A percentile compares a stretch with the other conserved stretches of the same genome.
phyloP scores from a whole-genome alignment of 2,329 filamentous ascomycete species.

The Phaeosphaeria sp. region DNA sequence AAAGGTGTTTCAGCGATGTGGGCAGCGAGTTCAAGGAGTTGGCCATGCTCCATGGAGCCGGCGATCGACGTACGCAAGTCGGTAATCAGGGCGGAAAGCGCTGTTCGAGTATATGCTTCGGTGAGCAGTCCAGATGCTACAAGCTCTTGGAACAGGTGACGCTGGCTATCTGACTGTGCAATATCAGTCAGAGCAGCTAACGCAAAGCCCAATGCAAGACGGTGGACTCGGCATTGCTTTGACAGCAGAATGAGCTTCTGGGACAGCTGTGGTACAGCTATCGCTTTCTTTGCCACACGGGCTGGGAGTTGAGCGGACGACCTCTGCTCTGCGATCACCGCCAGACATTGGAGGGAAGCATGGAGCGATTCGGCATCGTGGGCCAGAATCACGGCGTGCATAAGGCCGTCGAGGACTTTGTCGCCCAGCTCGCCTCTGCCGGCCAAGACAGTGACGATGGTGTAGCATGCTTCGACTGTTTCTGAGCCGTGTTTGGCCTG shows the following conservation, averaged over 20 bases:
- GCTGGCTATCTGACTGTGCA: conserved; percentile 25
- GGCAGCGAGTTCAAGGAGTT: conserved; percentile 40
- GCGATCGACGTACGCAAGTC: conserved; percentile 47
- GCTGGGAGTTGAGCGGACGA: conserved; percentile 72
- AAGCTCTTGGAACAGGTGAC: conserved; percentile 63
- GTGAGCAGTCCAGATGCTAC: conserved; percentile 66
- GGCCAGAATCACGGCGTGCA: conserved; percentile 83
- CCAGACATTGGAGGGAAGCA: conserved; percentile 78
- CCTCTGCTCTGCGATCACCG: conserved; percentile 81
- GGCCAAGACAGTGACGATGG: conserved; percentile 85
- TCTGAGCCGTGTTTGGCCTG: conserved; percentile 77
- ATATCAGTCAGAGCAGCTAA: conserved; percentile 49
- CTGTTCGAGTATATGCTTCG: conserved; percentile 67
- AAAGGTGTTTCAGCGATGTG: conserved; percentile 36
- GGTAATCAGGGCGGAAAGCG: conserved; percentile 70
- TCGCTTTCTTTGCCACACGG: conserved; percentile 71
- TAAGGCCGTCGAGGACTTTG: conserved; percentile 79
- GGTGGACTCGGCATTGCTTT: conserved; percentile 71
- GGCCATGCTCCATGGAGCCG: conserved; percentile 38
- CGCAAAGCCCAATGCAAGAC: conserved; percentile 74
- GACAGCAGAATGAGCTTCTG: conserved; percentile 67
- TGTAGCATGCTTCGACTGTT: conserved; percentile 86
- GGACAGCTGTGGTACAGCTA: conserved; percentile 68
- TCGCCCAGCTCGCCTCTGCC: conserved; percentile 83
- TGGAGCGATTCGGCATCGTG: conserved; percentile 77